Percentiles rank a stretch among this genome's conserved stretches.
Conservation (phyloP, 257 asterid species). For the Ilex asprella region DNA sequence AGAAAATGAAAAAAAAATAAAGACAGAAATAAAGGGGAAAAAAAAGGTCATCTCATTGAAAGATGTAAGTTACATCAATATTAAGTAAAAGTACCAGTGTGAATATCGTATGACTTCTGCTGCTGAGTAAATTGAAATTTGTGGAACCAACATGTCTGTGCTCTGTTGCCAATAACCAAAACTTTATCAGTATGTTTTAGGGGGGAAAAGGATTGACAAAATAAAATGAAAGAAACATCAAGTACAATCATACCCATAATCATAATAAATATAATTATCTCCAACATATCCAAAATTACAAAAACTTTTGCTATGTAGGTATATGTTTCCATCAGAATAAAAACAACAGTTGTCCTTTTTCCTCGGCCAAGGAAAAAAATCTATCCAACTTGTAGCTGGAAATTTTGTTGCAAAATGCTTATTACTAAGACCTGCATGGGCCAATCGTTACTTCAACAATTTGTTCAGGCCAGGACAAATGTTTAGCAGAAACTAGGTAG, state of each 20-base stretch:
- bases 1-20: not conserved
- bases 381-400: too few relatives aligned
- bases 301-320: too few relatives aligned
- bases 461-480: too few relatives aligned
- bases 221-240: not conserved
- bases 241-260: not conserved
- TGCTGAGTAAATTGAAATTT: slow-evolving; percentile 92
- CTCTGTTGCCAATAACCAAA: slow-evolving; percentile 49
- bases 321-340: too few relatives aligned
- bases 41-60: not conserved
- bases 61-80: not conserved
- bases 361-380: too few relatives aligned
- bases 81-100: slow-evolving; percentile 56
- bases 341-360: too few relatives aligned
- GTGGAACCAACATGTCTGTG: slow-evolving; percentile 99
- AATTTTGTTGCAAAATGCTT: too few relatives aligned
- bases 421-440: too few relatives aligned
- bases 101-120: slow-evolving; percentile 99
- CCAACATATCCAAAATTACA: too few relatives aligned
- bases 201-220: not conserved
- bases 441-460: too few relatives aligned
- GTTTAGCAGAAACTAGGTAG: too few relatives aligned
- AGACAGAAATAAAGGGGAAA: not conserved
- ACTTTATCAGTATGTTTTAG: slow-evolving; percentile 13
- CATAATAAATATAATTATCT: too few relatives aligned